Percentiles rank a stretch among this genome's conserved stretches.
Evolutionary conservation across 257 asterid genomes (phyloP).

Genomic region (Scutellaria barbata): DNA sequence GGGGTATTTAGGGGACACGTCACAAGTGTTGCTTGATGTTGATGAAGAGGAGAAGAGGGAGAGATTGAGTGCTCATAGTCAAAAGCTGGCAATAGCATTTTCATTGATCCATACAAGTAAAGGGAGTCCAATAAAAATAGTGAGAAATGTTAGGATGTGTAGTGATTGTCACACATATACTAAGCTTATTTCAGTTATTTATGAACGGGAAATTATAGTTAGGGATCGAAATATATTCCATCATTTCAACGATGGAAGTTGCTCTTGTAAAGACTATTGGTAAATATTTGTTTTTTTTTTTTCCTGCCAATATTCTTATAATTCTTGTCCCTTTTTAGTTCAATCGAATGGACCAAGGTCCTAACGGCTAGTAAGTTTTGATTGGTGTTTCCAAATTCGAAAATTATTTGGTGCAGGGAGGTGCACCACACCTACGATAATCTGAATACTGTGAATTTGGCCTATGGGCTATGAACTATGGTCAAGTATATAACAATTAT

Average conservation of each 20-base stretch:
- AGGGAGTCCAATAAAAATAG: conserved; percentile 59
- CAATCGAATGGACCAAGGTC: no score
- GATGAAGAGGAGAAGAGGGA: conserved; percentile 82
- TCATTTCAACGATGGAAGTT: conserved; percentile 75
- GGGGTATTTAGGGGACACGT: conserved; percentile 72
- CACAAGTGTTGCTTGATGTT: conserved; percentile 58
- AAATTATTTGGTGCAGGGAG: no score
- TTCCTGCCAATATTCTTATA: no score
- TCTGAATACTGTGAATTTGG: no score
- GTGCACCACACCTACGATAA: no score
- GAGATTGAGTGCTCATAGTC: conserved; percentile 67
- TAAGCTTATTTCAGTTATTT: conserved; percentile 66
- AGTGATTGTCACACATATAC: conserved; percentile 81
- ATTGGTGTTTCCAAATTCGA: no score
- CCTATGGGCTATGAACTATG: no score
- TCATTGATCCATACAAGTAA: conserved; percentile 53
- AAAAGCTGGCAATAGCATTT: conserved; percentile 83
- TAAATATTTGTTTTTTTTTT: conserved; percentile 40
- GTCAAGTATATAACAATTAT: no score
- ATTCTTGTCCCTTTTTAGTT: no score
- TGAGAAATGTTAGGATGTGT: conserved; percentile 85
- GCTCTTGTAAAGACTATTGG: conserved; percentile 87
- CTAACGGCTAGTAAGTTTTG: no score
- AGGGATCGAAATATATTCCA: conserved; percentile 80
- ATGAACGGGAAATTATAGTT: conserved; percentile 64